These are phyloP conservation scores for Acanthamoeba lenticulata DNA, from an alignment of 208 protist genomes.

Conservation along the genomic window DNA sequence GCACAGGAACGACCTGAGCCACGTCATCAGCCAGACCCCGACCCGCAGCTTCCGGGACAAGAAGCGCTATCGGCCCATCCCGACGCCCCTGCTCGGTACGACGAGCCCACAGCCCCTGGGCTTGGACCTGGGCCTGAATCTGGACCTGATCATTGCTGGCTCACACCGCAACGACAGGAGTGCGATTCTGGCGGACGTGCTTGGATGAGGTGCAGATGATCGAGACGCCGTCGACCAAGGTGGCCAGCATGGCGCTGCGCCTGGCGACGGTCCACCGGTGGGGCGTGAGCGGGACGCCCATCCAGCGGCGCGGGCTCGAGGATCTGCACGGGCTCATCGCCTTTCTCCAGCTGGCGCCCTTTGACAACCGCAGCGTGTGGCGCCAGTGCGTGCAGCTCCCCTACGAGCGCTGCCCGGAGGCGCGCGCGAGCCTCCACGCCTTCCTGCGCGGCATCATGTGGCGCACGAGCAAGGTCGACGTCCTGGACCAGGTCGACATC, in stretches of 20 bases:
- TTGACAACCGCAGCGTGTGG: not conserved
- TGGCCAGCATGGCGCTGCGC: slow-evolving; percentile 32
- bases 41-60: not conserved
- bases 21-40: slow-evolving; percentile 7
- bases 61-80: slow-evolving; percentile 52
- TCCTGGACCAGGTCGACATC: not conserved
- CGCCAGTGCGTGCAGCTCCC: slow-evolving; percentile 37
- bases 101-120: no score
- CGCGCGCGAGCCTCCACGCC: not conserved
- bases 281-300: slow-evolving; percentile 63
- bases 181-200: slow-evolving; percentile 30
- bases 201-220: slow-evolving; percentile 65
- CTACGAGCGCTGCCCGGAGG: slow-evolving; percentile 6
- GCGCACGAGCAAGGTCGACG: slow-evolving; percentile 43
- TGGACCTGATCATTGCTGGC: not conserved
- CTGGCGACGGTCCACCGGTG: slow-evolving; percentile 55
- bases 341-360: slow-evolving; percentile 54
- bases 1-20: slow-evolving; percentile 2
- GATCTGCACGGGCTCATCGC: slow-evolving; percentile 73
- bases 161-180: not conserved
- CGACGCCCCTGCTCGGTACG: slow-evolving; percentile 16
- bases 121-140: not conserved
- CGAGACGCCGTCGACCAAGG: slow-evolving; percentile 62
- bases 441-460: slow-evolving; percentile 50
- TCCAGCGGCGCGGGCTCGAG: slow-evolving; percentile 48